Conservation (phyloP, 2,329 filamentous ascomycete species). For the Dactylellina sp. region DNA sequence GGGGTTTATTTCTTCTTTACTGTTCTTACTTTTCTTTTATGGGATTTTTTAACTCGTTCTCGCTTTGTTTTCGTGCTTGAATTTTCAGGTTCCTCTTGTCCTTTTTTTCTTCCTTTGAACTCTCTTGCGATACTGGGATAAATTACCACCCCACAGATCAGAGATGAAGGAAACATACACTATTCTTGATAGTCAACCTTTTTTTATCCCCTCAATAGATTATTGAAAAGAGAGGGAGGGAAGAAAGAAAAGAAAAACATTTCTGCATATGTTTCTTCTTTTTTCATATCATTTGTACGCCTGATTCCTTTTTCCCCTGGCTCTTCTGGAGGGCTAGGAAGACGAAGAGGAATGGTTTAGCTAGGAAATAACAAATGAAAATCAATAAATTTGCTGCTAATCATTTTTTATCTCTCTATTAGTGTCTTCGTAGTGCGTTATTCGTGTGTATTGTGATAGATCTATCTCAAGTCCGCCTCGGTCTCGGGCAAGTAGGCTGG, state of each 20-base stretch:
- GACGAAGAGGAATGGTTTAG: constrained; percentile 3
- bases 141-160: not conserved
- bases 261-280: constrained; percentile 7
- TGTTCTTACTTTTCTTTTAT: constrained; percentile 38
- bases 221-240: constrained; percentile 9
- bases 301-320: constrained; percentile 8
- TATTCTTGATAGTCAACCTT: not conserved
- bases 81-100: constrained; percentile 5
- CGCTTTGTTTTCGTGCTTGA: constrained; percentile 8
- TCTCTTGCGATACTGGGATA: constrained; percentile 22
- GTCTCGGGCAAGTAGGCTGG: too few relatives aligned
- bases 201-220: not conserved
- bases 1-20: constrained; percentile 52
- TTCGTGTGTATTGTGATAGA: too few relatives aligned
- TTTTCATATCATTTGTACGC: not conserved
- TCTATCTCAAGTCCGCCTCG: too few relatives aligned
- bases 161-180: not conserved
- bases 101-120: constrained; percentile 9
- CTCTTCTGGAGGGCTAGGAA: not conserved
- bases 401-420: constrained; percentile 37
- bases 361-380: constrained; percentile 19
- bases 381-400: constrained; percentile 35
- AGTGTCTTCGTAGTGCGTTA: not conserved
- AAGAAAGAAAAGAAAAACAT: constrained; percentile 15
- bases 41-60: constrained; percentile 9